A percentile compares a stretch with the other conserved stretches of the same genome.
These are phyloP conservation scores for Cryptococcus hybrid DNA, from an alignment of 1,284 basidiomycete species.

Conservation along the genomic window DNA sequence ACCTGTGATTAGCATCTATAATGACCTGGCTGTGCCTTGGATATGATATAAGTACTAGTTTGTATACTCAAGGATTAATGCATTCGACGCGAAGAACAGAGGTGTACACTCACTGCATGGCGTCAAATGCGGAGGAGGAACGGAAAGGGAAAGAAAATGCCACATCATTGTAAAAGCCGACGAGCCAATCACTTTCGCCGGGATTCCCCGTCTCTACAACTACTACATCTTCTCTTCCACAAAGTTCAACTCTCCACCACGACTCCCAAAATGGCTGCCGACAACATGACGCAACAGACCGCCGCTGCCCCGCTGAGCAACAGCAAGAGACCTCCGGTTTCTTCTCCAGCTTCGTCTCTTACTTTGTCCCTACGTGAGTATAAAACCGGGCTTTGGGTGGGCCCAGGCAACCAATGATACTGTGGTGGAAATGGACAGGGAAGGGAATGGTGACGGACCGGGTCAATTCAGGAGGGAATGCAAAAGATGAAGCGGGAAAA, in stretches of 20 bases:
- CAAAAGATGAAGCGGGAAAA: neutral
- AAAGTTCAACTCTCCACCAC: neutral
- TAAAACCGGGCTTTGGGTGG: neutral
- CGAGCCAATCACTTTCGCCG: no score
- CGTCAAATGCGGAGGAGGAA: no score
- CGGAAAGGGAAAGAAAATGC: neutral
- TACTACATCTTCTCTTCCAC: neutral
- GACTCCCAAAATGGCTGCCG: slow-evolving; percentile 12
- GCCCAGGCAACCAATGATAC: neutral
- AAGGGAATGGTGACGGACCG: no score
- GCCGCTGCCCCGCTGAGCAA: slow-evolving; percentile 1
- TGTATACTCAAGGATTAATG: no score
- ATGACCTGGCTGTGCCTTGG: no score
- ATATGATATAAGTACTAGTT: no score
- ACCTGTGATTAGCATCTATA: no score
- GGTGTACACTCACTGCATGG: no score
- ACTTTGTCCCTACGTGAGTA: slow-evolving; percentile 4
- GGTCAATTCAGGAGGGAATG: no score
- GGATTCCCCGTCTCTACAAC: neutral
- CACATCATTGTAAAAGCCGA: neutral
- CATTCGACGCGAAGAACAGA: no score
- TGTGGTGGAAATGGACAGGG: neutral
- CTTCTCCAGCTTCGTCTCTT: neutral
- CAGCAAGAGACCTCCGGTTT: slow-evolving; percentile 23
- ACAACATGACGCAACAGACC: slow-evolving; percentile 5